phyloP scores from a whole-genome alignment of 2,329 filamentous ascomycete species.

The Aureobasidium vineae region DNA sequence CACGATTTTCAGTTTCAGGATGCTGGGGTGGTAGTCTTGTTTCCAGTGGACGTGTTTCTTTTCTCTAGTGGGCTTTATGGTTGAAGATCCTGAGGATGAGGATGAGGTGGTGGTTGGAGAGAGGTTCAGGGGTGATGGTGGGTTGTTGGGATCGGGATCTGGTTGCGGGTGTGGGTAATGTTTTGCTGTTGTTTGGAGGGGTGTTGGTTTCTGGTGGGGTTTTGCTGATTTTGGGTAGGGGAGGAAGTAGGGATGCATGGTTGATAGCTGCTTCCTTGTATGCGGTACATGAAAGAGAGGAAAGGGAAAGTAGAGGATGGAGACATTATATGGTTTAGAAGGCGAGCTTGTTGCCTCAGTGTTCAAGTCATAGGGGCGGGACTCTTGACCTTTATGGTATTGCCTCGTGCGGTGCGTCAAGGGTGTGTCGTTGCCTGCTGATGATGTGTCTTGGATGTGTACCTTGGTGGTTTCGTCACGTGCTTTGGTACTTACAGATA shows the following conservation, averaged over 20 bases:
- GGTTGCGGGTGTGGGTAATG: conserved; percentile 3
- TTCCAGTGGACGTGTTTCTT: conserved; percentile 26
- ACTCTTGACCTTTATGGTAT: neutral
- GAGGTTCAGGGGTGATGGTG: neutral
- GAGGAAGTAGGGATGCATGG: conserved; percentile 11
- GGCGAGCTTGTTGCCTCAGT: neutral
- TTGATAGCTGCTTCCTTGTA: neutral
- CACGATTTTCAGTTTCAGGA: conserved; percentile 24
- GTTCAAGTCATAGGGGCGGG: neutral
- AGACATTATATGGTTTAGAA: neutral
- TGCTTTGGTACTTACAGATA: neutral
- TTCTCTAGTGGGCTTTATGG: neutral
- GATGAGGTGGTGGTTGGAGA: neutral
- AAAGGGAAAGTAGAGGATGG: neutral
- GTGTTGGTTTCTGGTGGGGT: neutral
- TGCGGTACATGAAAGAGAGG: neutral
- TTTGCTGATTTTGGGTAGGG: neutral
- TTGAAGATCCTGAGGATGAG: neutral
- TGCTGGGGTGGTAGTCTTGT: conserved; percentile 27
- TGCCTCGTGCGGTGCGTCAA: neutral
- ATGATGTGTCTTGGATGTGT: conserved; percentile 8
- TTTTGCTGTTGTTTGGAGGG: neutral
- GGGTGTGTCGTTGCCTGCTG: conserved; percentile 11
- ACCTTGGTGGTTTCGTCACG: conserved; percentile 8
- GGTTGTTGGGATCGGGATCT: neutral